These are phyloP conservation scores for Marasmius sp. DNA, from an alignment of 1,284 basidiomycete species.

Conservation along the genomic window DNA sequence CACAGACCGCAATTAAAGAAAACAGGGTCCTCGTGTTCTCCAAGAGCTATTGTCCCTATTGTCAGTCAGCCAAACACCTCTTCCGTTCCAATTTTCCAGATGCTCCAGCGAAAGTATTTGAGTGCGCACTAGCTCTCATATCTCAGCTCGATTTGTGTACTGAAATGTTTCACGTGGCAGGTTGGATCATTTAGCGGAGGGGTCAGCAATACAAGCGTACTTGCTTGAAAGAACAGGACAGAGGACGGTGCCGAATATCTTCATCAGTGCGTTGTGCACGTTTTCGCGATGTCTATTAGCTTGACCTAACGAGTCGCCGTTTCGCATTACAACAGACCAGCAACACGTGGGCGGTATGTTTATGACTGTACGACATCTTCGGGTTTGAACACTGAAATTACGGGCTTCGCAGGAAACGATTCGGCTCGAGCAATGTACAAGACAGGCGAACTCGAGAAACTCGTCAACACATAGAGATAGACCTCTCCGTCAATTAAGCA, in stretches of 20 bases:
- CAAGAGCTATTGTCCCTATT: slow-evolving; percentile 67
- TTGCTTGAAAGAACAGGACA: slow-evolving; percentile 59
- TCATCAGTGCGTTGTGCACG: slow-evolving; percentile 52
- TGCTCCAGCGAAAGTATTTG: slow-evolving; percentile 50
- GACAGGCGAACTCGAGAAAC: slow-evolving; percentile 31
- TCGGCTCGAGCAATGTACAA: slow-evolving; percentile 33
- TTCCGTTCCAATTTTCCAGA: slow-evolving; percentile 49
- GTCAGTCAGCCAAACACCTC: slow-evolving; percentile 57
- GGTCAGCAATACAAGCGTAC: slow-evolving; percentile 59
- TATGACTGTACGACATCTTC: not conserved
- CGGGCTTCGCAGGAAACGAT: slow-evolving; percentile 38
- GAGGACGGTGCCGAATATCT: slow-evolving; percentile 67
- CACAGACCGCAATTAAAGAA: slow-evolving; percentile 20
- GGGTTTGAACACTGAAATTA: not conserved
- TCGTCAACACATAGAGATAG: slow-evolving; percentile 25
- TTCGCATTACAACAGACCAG: slow-evolving; percentile 37
- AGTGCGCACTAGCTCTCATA: slow-evolving; percentile 43
- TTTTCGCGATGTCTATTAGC: not conserved
- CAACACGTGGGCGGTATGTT: slow-evolving; percentile 56
- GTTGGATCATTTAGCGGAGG: slow-evolving; percentile 48
- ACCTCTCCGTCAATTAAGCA: not conserved
- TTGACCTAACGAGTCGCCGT: not conserved
- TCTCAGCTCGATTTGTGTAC: not conserved
- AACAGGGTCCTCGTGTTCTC: slow-evolving; percentile 72
- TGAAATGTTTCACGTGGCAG: slow-evolving; percentile 20